These are phyloP conservation scores for Epichloe gansuensis DNA, from an alignment of 2,329 filamentous ascomycete species.

Conservation along the genomic window DNA sequence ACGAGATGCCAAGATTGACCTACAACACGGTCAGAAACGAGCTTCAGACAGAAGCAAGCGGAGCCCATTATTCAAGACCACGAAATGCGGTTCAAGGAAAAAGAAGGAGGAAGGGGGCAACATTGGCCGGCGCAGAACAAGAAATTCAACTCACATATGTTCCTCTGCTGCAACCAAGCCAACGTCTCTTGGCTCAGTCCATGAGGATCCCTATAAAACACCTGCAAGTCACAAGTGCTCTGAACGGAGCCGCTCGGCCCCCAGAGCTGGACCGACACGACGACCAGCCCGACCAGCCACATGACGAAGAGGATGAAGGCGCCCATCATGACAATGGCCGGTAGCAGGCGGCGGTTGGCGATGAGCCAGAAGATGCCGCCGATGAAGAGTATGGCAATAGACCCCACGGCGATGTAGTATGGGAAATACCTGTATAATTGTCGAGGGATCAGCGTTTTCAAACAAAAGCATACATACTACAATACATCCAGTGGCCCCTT, in stretches of 20 bases:
- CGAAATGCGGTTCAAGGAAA: neutral
- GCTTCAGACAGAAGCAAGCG: neutral
- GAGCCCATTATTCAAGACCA: neutral
- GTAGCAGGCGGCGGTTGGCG: constrained; percentile 46
- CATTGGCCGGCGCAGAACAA: no score
- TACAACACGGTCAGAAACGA: constrained; percentile 16
- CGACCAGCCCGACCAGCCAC: constrained; percentile 55
- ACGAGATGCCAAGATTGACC: constrained; percentile 53
- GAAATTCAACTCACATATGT: constrained; percentile 41
- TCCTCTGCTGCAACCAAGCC: constrained; percentile 51
- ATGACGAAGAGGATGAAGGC: constrained; percentile 54
- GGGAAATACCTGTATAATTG: constrained; percentile 46
- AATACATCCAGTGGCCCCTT: no score
- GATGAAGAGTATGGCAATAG: constrained; percentile 55
- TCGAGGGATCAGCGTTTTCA: no score
- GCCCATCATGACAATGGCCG: constrained; percentile 50
- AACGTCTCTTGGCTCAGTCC: constrained; percentile 43
- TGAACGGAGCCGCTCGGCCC: constrained; percentile 47
- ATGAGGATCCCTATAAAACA: constrained; percentile 37
- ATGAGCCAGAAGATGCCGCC: constrained; percentile 51
- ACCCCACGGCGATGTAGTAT: constrained; percentile 48
- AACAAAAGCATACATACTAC: no score
- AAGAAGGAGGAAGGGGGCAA: neutral
- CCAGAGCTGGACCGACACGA: constrained; percentile 51
- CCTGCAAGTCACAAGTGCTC: constrained; percentile 44